Percentiles rank a stretch among this genome's conserved stretches.
Conservation (phyloP, 768 basidiomycete genomes). For the Hortiboletus flavorubellus region DNA sequence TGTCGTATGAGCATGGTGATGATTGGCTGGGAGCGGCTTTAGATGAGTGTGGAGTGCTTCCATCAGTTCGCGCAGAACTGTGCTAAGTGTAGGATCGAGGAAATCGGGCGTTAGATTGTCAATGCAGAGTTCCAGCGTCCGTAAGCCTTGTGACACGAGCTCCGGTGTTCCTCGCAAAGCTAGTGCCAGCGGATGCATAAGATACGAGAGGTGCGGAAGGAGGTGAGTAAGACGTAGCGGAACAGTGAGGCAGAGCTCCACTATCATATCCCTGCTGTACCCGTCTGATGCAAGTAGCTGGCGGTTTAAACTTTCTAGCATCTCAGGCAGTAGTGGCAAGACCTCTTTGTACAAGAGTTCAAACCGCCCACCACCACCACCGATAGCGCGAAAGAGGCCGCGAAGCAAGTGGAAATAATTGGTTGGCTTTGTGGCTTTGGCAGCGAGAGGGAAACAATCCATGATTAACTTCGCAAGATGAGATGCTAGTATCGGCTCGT, state of each 20-base stretch:
- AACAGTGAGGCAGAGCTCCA: constrained; percentile 95
- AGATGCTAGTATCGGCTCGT: constrained; percentile 91
- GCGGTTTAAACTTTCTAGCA: constrained; percentile 91
- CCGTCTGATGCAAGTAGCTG: constrained; percentile 85
- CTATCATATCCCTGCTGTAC: constrained; percentile 85
- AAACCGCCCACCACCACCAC: constrained; percentile 88
- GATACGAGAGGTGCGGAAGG: constrained; percentile 88
- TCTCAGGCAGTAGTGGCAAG: constrained; percentile 91
- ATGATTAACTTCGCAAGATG: constrained; percentile 92
- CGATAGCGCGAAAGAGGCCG: constrained; percentile 89
- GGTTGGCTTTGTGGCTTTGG: constrained; percentile 84
- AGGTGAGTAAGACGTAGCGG: constrained; percentile 94
- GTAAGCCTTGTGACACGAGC: constrained; percentile 89
- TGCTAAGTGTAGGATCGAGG: constrained; percentile 91
- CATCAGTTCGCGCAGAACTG: constrained; percentile 91
- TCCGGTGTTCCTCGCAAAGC: constrained; percentile 86
- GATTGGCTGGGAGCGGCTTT: constrained; percentile 84
- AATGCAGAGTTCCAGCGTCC: constrained; percentile 97
- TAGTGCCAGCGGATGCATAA: constrained; percentile 94
- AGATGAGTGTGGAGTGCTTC: constrained; percentile 89
- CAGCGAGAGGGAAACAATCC: constrained; percentile 93
- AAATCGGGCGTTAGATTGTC: constrained; percentile 98
- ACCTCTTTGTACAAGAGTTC: constrained; percentile 96
- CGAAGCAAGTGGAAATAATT: constrained; percentile 92
- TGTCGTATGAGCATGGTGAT: constrained; percentile 89